phyloP scores from a whole-genome alignment of 2,329 filamentous ascomycete genomes.

The Cryphonectria carpinicola region DNA sequence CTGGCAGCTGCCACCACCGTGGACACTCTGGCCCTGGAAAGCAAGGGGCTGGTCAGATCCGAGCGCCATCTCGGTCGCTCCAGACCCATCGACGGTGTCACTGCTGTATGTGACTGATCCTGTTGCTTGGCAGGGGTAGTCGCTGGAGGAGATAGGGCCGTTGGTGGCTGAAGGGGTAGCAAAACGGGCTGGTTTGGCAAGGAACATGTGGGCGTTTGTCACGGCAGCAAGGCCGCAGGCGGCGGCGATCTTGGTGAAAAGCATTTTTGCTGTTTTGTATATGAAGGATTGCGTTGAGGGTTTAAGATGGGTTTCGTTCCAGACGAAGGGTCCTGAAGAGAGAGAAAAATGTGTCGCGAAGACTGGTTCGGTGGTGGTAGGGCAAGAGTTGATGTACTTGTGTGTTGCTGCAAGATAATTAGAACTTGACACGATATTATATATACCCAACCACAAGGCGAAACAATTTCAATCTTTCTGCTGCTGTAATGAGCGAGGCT shows the following conservation, averaged over 20 bases:
- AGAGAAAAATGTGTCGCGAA: conserved; percentile 31
- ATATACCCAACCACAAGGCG: conserved; percentile 9
- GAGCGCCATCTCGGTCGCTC: conserved; percentile 62
- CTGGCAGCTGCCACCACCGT: conserved; percentile 94
- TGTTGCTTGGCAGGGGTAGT: conserved; percentile 84
- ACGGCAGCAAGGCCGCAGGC: conserved; percentile 61
- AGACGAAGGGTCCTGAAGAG: conserved; percentile 40
- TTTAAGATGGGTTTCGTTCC: conserved; percentile 41
- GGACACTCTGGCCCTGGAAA: conserved; percentile 74
- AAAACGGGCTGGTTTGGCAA: conserved; percentile 71
- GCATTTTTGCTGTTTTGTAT: conserved; percentile 48
- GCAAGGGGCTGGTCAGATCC: conserved; percentile 65
- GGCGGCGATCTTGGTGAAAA: conserved; percentile 51
- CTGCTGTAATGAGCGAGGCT: neutral
- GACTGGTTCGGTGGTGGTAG: conserved; percentile 32
- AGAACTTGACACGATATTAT: conserved; percentile 11
- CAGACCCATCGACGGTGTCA: conserved; percentile 47
- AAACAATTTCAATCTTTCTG: neutral
- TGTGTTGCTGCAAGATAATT: conserved; percentile 15
- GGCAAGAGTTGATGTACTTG: conserved; percentile 6
- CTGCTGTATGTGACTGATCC: conserved; percentile 33
- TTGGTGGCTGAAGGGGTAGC: conserved; percentile 51
- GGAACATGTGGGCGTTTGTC: conserved; percentile 75
- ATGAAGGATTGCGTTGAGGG: conserved; percentile 28
- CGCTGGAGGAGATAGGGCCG: conserved; percentile 66